Evolutionary conservation across 2,329 filamentous ascomycete species (phyloP), one percentile per base, ranked within the genome.

Genomic region (Corinectria fuckeliana): DNA sequence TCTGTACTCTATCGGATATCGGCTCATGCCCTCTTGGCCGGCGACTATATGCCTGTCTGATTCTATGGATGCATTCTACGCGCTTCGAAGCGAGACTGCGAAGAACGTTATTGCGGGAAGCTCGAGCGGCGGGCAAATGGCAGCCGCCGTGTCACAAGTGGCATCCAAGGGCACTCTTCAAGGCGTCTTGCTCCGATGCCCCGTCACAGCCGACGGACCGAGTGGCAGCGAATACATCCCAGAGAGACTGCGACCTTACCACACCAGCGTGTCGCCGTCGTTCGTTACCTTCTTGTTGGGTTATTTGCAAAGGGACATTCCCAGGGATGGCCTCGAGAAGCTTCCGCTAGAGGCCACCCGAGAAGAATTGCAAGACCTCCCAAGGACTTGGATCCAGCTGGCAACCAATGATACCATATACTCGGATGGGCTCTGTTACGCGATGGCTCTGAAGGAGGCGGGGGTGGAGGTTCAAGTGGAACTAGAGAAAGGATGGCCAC

Each of bases 351-450:
- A 82, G 65, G 72, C 69, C 1, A 50, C 55, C 0, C 20, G 44
- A 6, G 63, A 70, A 14, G 66, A 72, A 11, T 47, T 82, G 39
- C 53, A 63, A 5, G 70, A 58, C 2, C 67, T 78, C 61, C 77
- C 79, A 55, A 71, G 74, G 56, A 80, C 79, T 42, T 84, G 78
- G 76, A 75, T 84, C 14, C 82, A 84, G 71, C 70, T 83, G 4
- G 79, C 77, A 58, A 80, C 78, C 8, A 84, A 84, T 51, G 82
- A 85, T 61, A 76, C 78, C 38, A 75, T 83, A 59, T 83, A 83
- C 69, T 81, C 79, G 18, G 82, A 84, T 67, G 81, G 82, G 9
- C 61, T 81, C 8, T 84, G 81, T 62, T 83, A 82, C 65, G 81
- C 77, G 4, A 77, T 77, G 67, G 68, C 74, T 3, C 67, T 84